Percentiles rank a stretch among this genome's conserved stretches.
Evolutionary conservation across 139 green algal species (phyloP).

Genomic region (Deuterostichococcus epilithicus): DNA sequence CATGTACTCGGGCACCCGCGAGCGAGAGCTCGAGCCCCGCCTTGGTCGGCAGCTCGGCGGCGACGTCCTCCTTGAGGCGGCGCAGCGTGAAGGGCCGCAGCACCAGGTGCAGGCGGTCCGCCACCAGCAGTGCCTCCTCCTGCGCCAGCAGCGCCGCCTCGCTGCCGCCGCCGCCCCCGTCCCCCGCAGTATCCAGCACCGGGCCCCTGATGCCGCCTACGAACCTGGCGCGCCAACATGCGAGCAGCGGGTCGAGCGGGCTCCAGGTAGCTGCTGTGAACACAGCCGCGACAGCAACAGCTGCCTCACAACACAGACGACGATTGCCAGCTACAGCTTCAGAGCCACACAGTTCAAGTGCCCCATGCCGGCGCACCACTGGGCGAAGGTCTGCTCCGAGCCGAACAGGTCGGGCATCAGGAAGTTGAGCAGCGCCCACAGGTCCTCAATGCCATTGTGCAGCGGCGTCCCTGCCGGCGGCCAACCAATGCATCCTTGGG

Average conservation of each 20-base stretch:
- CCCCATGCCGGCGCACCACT: constrained; percentile 56
- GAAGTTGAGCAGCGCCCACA: constrained; percentile 95
- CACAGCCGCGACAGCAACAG: neutral
- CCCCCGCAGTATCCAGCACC: constrained; percentile 20
- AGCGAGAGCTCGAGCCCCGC: neutral
- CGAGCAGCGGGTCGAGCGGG: constrained; percentile 2
- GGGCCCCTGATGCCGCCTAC: too few relatives aligned
- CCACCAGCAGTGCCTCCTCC: constrained; percentile 89
- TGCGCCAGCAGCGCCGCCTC: constrained; percentile 52
- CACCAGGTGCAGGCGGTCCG: constrained; percentile 81
- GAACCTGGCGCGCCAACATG: too few relatives aligned
- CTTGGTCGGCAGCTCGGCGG: constrained; percentile 55
- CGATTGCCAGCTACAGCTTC: too few relatives aligned
- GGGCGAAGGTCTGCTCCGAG: constrained; percentile 65
- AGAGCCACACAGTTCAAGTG: too few relatives aligned
- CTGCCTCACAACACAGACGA: too few relatives aligned
- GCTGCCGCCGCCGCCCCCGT: too few relatives aligned
- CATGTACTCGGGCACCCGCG: too few relatives aligned
- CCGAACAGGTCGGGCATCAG: constrained; percentile 84
- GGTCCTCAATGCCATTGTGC: constrained; percentile 75
- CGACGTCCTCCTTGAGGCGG: constrained; percentile 60
- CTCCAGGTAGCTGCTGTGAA: too few relatives aligned
- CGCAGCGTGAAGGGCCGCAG: constrained; percentile 78
- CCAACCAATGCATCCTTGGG: neutral
- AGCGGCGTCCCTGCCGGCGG: constrained; percentile 55